Evolutionary conservation across 208 protist genomes (phyloP), one percentile per base, ranked within the genome.

Genomic region (Strigomonas culicis): DNA sequence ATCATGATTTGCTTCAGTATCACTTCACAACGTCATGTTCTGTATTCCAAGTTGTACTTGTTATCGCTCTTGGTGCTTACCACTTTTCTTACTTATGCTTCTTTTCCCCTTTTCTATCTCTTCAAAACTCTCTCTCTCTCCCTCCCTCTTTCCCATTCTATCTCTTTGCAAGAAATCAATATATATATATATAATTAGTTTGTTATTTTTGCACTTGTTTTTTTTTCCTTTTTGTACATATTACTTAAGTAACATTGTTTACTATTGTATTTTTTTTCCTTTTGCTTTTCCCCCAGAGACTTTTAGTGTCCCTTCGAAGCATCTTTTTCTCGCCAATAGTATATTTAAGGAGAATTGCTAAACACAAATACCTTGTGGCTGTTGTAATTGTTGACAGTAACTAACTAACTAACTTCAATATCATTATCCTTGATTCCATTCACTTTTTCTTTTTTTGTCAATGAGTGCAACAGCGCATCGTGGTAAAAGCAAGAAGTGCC

Each of bases 121-220:
- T n/a, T n/a, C n/a, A n/a, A n/a, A n/a, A n/a, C n/a, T n/a, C n/a
- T 25, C 30, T 34, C 34, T 57, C 19, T 70, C 43, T 44, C 47
- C 39, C 0, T 44, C 41, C 27, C 39, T 7, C 28, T 58, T 58
- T n/a, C n/a, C n/a, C 19, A 6, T 13, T 36, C 15, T 7, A 21
- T 57, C 15, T n/a, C n/a, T n/a, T n/a, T n/a, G n/a, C n/a, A n/a
- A n/a, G n/a, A n/a, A n/a, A n/a, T n/a, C n/a, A n/a, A n/a, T n/a
- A n/a, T n/a, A n/a, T n/a, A n/a, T n/a, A n/a, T 27, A 27, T 10
- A 44, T 34, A 59, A 50, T 62, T 59, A 60, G 66, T 70, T 50
- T 59, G 41, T 70, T 65, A 31, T 77, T 65, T 44, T 47, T 21
- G 17, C 4, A 44, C 36, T 68, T 32, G 31, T 61, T 19, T 0